Evolutionary conservation across 1,284 basidiomycete species (phyloP).

Genomic region (Pulveroboletus sp.): DNA sequence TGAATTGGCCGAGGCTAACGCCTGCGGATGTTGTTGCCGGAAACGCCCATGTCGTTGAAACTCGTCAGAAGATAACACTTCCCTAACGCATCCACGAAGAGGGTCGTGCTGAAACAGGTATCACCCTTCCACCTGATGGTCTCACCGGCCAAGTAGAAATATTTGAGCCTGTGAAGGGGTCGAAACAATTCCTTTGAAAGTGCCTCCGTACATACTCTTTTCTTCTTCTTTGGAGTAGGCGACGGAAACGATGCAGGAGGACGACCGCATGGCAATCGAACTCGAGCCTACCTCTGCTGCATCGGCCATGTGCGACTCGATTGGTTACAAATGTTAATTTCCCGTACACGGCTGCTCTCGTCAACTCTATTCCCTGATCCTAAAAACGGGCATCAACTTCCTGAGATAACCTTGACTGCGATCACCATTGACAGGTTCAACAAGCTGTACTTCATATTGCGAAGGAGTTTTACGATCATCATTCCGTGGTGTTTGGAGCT

Average conservation of each 20-base stretch:
- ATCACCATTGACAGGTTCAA: constrained; percentile 2
- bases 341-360: background rate
- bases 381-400: constrained; percentile 8
- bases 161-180: constrained; percentile 30
- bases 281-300: background rate
- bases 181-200: constrained; percentile 11
- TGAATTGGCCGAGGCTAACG: constrained; percentile 5
- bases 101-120: constrained; percentile 38
- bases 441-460: constrained; percentile 18
- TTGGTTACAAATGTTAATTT: constrained; percentile 2
- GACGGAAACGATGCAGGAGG: constrained; percentile 1
- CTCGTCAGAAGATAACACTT: constrained; percentile 34
- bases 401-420: constrained; percentile 8
- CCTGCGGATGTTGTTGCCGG: constrained; percentile 23
- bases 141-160: constrained; percentile 25
- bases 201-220: constrained; percentile 7
- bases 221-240: background rate
- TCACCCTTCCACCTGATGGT: constrained; percentile 23
- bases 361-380: constrained; percentile 14
- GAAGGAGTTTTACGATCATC: constrained; percentile 14
- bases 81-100: constrained; percentile 35
- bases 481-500: constrained; percentile 4
- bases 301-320: constrained; percentile 13
- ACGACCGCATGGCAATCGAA: constrained; percentile 5
- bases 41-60: constrained; percentile 34